Percentiles rank a stretch among this genome's conserved stretches.
Conservation (phyloP, 2,329 filamentous ascomycete genomes). For the Colletotrichum navitas region DNA sequence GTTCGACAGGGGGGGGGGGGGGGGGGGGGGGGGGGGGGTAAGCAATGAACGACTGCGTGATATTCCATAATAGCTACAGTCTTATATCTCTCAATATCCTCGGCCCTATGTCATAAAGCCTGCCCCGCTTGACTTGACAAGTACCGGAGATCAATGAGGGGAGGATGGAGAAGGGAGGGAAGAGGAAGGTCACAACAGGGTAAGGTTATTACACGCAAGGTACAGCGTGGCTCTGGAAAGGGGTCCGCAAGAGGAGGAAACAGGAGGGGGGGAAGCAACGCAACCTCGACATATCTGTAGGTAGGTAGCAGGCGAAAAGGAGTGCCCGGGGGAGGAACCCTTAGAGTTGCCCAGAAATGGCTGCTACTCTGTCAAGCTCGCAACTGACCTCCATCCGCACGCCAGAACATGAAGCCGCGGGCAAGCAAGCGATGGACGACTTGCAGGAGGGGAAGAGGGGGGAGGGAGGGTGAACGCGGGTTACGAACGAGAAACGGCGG, state of each 20-base stretch:
- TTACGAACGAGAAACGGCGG: not conserved
- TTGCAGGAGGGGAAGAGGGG: too few species aligned
- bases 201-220: not conserved
- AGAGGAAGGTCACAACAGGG: not conserved
- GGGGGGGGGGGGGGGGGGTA: not conserved
- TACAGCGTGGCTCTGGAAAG: not conserved
- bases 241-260: not conserved
- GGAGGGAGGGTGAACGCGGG: not conserved
- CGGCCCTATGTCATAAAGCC: not conserved
- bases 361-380: constrained; percentile 7
- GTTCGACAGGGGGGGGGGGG: too few species aligned
- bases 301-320: constrained; percentile 1
- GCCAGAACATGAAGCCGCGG: not conserved
- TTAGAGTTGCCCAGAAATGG: constrained; percentile 2
- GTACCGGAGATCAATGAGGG: not conserved
- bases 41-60: not conserved
- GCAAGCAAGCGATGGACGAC: not conserved
- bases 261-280: not conserved
- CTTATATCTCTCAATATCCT: too few species aligned
- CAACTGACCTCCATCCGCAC: not conserved
- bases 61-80: not conserved
- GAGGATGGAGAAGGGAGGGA: not conserved
- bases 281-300: not conserved
- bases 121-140: not conserved
- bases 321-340: not conserved